Base-by-base conservation (phyloP, 768 basidiomycete genomes). In the Trametes cingulata region DNA sequence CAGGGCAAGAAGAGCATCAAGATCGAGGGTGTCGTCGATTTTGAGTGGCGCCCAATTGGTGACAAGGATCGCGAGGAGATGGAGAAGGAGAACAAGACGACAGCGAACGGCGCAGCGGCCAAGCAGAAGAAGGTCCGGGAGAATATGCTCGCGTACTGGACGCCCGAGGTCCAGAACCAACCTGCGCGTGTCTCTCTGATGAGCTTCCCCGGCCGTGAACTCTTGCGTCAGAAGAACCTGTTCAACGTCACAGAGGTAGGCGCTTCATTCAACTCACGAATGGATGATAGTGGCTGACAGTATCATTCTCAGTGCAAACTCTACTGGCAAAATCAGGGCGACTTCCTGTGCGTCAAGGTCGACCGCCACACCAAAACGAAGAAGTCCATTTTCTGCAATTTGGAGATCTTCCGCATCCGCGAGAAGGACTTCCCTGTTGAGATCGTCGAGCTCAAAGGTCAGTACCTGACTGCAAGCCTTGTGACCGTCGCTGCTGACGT, bases 351-450 rank as follows among this genome's bases (percentile, higher is more conserved):
- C 69, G 96, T 98, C 74, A 98, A 97, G 77, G 97, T 99, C 56
- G 97, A 98, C 77, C 90, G 96, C 50, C 95, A 97, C 73, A 95
- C 95, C 24, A 98, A 98, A 78, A 96, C 96, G 5, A 97, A 96
- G 77, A 98, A 98, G 77, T 95, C 95, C 4, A 93, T 91, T 29
- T 98, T 94, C 79, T 96, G 95, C 75, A 99, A 98, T 74, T 81
- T 99, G 61, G 97, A 99, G 78, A 90, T 99, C 58, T 98, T 98
- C 82, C 86, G 95, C 53, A 86, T 98, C 56, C 87, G 96, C 55
- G 97, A 99, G 77, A 98, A 98, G 74, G 93, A 98, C 73, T 94
- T 85, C 73, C 97, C 97, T 1, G 95, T 99, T 36, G 95, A 99
- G 73, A 95, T 97, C 39, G 87, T 98, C 52, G 97, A 99, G 75